These are phyloP conservation scores for Nicotiana tomentosiformis DNA, from an alignment of 257 asterid species.

Conservation along the genomic window DNA sequence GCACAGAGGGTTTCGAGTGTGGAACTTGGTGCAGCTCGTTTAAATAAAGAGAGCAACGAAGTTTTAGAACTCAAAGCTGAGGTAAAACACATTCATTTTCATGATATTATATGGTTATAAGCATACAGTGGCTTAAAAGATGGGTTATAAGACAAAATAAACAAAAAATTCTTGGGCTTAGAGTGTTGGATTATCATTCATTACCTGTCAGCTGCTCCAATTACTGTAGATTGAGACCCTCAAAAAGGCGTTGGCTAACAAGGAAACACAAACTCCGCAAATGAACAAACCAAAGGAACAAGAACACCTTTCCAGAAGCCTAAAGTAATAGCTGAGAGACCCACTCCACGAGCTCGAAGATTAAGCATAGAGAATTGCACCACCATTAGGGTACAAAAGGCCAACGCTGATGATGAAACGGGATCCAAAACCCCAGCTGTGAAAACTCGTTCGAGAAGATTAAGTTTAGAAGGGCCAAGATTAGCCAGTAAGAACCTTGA, in stretches of 20 bases:
- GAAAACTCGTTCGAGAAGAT: conserved; percentile 48
- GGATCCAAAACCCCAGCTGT: conserved; percentile 42
- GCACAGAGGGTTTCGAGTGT: conserved; percentile 86
- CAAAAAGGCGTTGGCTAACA: conserved; percentile 47
- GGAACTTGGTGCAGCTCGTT: conserved; percentile 83
- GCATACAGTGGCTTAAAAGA: background rate
- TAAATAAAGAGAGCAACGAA: conserved; percentile 73
- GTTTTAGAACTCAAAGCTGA: conserved; percentile 73
- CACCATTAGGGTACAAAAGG: conserved; percentile 19
- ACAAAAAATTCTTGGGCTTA: background rate
- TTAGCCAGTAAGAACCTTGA: conserved; percentile 20
- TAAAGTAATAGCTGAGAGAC: conserved; percentile 28
- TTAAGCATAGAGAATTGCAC: conserved; percentile 57
- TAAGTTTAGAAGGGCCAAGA: conserved; percentile 72
- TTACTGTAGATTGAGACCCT: conserved; percentile 63
- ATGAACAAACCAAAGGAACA: conserved; percentile 33
- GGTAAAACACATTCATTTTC: conserved; percentile 30
- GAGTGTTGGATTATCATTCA: background rate
- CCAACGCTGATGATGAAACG: conserved; percentile 19
- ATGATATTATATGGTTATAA: background rate
- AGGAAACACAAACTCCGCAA: conserved; percentile 35
- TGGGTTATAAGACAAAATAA: background rate
- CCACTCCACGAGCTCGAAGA: conserved; percentile 56
- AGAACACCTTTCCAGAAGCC: conserved; percentile 36
- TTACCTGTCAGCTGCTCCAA: background rate